Evolutionary conservation across 129 eudicot species (phyloP).

Genomic region (Silybum marianum): DNA sequence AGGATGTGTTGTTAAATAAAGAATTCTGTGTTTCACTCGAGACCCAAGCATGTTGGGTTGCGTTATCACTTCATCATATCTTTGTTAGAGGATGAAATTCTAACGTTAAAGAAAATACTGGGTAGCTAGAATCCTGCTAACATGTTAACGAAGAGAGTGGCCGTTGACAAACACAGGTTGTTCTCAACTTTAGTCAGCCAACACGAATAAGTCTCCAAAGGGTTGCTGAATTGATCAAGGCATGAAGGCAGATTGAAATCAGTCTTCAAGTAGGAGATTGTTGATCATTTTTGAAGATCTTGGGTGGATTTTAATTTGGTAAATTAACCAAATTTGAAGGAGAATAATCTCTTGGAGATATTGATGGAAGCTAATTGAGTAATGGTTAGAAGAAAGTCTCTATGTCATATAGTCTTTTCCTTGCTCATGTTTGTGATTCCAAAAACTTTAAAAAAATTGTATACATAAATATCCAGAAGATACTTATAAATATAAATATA

Average conservation of each 20-base stretch:
- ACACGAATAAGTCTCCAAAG: conserved; percentile 11
- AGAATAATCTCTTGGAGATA: background rate
- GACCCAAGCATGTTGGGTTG: background rate
- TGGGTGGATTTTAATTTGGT: background rate
- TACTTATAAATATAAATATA: too few relatives aligned
- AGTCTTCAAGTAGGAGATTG: background rate
- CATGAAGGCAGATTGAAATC: background rate
- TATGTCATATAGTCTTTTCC: background rate
- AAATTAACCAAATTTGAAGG: background rate
- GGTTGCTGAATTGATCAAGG: background rate
- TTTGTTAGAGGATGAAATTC: background rate
- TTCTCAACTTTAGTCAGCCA: background rate
- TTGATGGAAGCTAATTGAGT: background rate
- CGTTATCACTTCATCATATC: background rate
- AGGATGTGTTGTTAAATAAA: background rate
- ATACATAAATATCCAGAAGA: too few relatives aligned
- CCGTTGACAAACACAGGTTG: background rate
- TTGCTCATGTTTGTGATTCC: too few relatives aligned
- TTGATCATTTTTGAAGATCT: background rate
- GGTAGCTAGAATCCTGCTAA: background rate
- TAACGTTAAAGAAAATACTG: too few relatives aligned
- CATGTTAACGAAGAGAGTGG: background rate
- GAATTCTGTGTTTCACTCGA: background rate
- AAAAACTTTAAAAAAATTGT: too few relatives aligned
- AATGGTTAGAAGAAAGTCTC: background rate